Evolutionary conservation across 1,284 basidiomycete genomes (phyloP).

Genomic region (Fomitopsis betulina): DNA sequence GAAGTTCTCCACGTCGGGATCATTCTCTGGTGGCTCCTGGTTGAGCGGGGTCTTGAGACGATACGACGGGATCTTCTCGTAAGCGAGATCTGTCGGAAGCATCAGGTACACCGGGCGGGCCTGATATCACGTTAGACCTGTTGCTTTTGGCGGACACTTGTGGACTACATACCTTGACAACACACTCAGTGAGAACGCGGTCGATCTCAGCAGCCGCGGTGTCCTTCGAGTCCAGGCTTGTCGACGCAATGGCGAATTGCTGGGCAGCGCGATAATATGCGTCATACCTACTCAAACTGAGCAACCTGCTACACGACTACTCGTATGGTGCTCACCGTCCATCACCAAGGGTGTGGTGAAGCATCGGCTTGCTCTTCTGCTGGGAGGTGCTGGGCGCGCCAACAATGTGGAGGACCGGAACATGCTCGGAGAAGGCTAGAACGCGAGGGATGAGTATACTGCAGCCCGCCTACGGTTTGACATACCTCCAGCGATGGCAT

Average conservation of each 20-base stretch:
- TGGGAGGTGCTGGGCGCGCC: slow-evolving; percentile 79
- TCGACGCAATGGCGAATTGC: slow-evolving; percentile 74
- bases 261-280: slow-evolving; percentile 77
- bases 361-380: slow-evolving; percentile 63
- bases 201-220: slow-evolving; percentile 76
- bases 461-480: neutral
- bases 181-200: slow-evolving; percentile 70
- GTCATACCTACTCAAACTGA: slow-evolving; percentile 46
- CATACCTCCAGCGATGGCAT: slow-evolving; percentile 71
- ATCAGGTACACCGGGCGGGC: slow-evolving; percentile 87
- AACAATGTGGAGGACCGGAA: slow-evolving; percentile 90
- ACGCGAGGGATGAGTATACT: neutral
- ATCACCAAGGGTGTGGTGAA: slow-evolving; percentile 88
- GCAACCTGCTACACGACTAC: neutral
- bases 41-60: slow-evolving; percentile 64
- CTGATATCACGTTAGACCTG: slow-evolving; percentile 27
- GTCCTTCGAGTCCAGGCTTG: slow-evolving; percentile 47
- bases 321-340: slow-evolving; percentile 43
- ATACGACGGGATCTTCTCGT: slow-evolving; percentile 61
- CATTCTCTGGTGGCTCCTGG: slow-evolving; percentile 44
- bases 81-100: slow-evolving; percentile 83
- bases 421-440: slow-evolving; percentile 79
- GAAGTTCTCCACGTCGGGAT: slow-evolving; percentile 59
- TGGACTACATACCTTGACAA: slow-evolving; percentile 46
- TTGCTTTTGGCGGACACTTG: neutral